phyloP scores from a whole-genome alignment of 768 basidiomycete species.

The Fibroporia radiculosa region DNA sequence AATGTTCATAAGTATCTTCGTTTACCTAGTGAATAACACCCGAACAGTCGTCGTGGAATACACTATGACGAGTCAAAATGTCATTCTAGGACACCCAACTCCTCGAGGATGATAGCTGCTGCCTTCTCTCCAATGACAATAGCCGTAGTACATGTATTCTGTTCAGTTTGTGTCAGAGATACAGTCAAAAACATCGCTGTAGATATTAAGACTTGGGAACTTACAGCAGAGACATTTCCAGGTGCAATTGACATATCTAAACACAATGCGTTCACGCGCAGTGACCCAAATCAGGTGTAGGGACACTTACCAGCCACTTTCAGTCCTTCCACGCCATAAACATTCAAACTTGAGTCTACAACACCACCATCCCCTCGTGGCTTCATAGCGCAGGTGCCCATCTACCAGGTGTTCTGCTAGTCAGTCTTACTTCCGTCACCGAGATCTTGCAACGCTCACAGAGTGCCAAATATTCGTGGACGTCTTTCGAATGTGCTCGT shows the following conservation, averaged over 20 bases:
- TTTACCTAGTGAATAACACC: too few species aligned
- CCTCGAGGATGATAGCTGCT: constrained; percentile 6
- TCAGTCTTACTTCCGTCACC: not conserved
- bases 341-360: constrained; percentile 50
- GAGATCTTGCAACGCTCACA: constrained; percentile 15
- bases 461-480: constrained; percentile 27
- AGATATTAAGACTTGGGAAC: too few species aligned
- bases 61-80: not conserved
- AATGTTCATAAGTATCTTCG: too few species aligned
- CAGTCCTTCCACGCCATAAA: constrained; percentile 49
- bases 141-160: constrained; percentile 15
- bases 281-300: not conserved
- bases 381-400: constrained; percentile 67
- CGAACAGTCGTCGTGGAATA: too few species aligned
- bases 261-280: not conserved
- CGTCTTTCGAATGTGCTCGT: constrained; percentile 17
- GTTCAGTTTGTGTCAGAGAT: not conserved
- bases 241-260: not conserved
- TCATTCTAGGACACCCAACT: constrained; percentile 1
- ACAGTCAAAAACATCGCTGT: too few species aligned
- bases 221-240: not conserved
- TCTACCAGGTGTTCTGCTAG: constrained; percentile 23
- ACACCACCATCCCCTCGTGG: constrained; percentile 51
- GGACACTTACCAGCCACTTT: constrained; percentile 44
- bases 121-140: constrained; percentile 12